These are phyloP conservation scores for Heterobasidion annosum DNA, from an alignment of 1,284 basidiomycete genomes.

Conservation along the genomic window DNA sequence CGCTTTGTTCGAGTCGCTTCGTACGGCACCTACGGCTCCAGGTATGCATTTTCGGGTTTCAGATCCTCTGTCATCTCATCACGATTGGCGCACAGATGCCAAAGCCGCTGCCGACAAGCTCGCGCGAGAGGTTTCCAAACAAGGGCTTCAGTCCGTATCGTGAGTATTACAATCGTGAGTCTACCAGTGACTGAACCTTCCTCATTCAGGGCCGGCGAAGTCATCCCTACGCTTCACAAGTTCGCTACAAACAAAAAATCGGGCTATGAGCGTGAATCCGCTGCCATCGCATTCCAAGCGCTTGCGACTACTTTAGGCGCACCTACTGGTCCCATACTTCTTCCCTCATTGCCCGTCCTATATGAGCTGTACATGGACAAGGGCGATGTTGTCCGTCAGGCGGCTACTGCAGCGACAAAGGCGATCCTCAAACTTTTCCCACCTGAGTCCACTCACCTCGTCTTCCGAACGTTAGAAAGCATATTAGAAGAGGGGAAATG, in stretches of 20 bases:
- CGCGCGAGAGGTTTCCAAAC: constrained; percentile 58
- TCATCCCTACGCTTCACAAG: constrained; percentile 57
- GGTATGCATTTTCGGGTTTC: neutral
- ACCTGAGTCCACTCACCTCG: constrained; percentile 71
- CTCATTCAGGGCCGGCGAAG: constrained; percentile 42
- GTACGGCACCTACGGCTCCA: neutral
- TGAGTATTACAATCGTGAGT: constrained; percentile 25
- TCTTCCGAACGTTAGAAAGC: constrained; percentile 66
- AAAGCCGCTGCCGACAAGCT: constrained; percentile 74
- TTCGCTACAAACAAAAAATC: constrained; percentile 88
- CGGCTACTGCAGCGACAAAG: constrained; percentile 79
- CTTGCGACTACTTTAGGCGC: constrained; percentile 66
- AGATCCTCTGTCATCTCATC: neutral
- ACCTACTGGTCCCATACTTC: constrained; percentile 74
- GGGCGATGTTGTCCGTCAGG: constrained; percentile 83
- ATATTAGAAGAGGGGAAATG: constrained; percentile 86
- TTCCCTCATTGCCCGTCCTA: constrained; percentile 71
- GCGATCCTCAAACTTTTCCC: constrained; percentile 81
- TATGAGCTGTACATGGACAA: constrained; percentile 93
- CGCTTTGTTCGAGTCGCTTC: neutral
- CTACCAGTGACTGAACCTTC: constrained; percentile 5
- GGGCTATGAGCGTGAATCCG: constrained; percentile 88
- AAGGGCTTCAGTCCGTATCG: constrained; percentile 55
- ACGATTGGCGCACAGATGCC: constrained; percentile 43
- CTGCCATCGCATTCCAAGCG: constrained; percentile 79